Evolutionary conservation across 2,329 filamentous ascomycete genomes (phyloP).

Genomic region (Colletotrichum gigasporum): DNA sequence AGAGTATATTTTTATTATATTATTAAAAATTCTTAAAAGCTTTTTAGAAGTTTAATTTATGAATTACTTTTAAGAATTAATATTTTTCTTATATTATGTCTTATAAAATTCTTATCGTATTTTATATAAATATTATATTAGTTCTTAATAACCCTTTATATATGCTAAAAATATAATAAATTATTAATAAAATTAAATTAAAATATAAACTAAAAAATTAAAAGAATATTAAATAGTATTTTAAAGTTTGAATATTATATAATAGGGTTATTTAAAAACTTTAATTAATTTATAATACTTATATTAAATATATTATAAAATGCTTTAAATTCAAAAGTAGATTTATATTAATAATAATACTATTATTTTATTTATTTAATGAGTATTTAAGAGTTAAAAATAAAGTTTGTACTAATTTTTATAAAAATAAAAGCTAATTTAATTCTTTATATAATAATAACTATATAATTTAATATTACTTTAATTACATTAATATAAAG

Average conservation of each 20-base stretch:
- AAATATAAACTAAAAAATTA: background rate
- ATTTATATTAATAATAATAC: background rate
- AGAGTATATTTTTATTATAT: background rate
- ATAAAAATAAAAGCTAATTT: background rate
- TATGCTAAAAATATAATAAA: background rate
- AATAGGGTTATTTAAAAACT: no score
- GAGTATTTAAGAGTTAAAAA: background rate
- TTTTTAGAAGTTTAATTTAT: background rate
- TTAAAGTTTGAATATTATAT: no score
- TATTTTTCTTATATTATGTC: background rate
- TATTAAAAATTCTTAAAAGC: background rate
- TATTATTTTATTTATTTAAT: background rate
- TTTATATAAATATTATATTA: no score
- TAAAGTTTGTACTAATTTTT: no score
- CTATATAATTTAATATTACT: background rate
- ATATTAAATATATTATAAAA: no score
- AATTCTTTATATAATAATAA: background rate
- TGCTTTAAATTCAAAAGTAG: background rate
- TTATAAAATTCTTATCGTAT: no score
- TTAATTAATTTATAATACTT: background rate
- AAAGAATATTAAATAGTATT: background rate
- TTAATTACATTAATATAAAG: background rate
- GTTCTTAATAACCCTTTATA: no score
- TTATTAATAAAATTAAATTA: background rate
- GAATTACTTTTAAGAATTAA: no score